Base-by-base conservation (phyloP, 2,329 filamentous ascomycete species). In the Fusarium sp. region DNA sequence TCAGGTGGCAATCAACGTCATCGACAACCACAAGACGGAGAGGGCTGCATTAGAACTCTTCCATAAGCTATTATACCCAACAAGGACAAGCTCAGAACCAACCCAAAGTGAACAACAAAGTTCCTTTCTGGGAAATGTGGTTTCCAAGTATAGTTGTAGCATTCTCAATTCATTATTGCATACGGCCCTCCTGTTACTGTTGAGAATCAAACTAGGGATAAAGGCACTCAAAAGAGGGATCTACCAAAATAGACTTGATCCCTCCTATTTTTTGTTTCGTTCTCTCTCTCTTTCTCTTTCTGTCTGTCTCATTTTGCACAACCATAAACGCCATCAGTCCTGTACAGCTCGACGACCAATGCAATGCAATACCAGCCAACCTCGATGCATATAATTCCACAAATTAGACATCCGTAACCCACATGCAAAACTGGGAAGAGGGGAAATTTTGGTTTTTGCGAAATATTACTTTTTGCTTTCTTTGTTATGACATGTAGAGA, bases 361-460 rank as follows among this genome's bases (percentile, higher is more conserved):
- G 74, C 74, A 75, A 78, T 77, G 73, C 74, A 76, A 75, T 69
- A 73, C 72, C 69, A 73, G 61, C 75, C 75, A 49, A 69, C 70
- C 75, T 70, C 55, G 66, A 77, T 76, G 75, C 73, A 75, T 62
- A 76, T 81, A 75, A 80, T 83, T 78, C 79, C 78, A 78, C 77
- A 62, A 77, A 78, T 75, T 58, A 75, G 72, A 70, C 71, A 68
- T 69, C 76, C 70, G 56, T 77, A 71, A 71, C 74, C 72, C 70
- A 69, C 73, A 61, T 64, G 63, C 64, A 68, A 69, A 68, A 69
- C 54, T 66, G 35, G 35, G 32, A 56, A 45, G 42, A 54, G 64
- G 64, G 56, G 49, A 45, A 60, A 57, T 45, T 61, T 45, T 70
- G 41, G 30, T 30, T 67, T 73, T 71, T 73, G 73, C 71, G 55